These are phyloP conservation scores for Colletotrichum liaoningense DNA, from an alignment of 2,329 filamentous ascomycete species.

Conservation along the genomic window DNA sequence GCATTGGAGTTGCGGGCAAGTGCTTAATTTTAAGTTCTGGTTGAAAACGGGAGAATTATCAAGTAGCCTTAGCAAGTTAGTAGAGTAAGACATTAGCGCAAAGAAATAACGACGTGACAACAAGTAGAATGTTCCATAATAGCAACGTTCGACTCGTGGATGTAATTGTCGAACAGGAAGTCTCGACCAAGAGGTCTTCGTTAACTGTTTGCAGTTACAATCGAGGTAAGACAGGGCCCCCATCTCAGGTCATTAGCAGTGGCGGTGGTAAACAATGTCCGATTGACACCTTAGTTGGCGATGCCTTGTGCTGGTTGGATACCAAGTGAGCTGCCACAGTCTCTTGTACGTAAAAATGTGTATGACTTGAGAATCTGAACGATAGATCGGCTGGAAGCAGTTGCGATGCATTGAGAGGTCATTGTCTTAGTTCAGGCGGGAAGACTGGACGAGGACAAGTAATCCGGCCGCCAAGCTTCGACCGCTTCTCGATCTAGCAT, in stretches of 20 bases:
- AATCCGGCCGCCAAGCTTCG: background rate
- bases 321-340: background rate
- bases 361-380: conserved; percentile 8
- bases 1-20: background rate
- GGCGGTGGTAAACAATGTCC: background rate
- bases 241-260: conserved; percentile 13
- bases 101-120: background rate
- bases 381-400: conserved; percentile 10
- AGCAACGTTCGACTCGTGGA: background rate
- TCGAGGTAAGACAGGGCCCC: background rate
- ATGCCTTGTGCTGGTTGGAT: conserved; percentile 3
- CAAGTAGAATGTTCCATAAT: background rate
- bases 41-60: background rate
- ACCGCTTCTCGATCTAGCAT: background rate
- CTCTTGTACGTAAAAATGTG: background rate
- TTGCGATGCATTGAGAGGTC: conserved; percentile 9
- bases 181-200: background rate
- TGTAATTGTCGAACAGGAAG: background rate
- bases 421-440: conserved; percentile 17
- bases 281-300: conserved; percentile 3
- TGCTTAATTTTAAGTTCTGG: background rate
- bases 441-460: conserved; percentile 13
- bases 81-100: background rate
- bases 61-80: background rate
- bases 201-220: conserved; percentile 16